These are phyloP conservation scores for Ceratocystis ficicola DNA, from an alignment of 2,329 filamentous ascomycete genomes.

Conservation along the genomic window DNA sequence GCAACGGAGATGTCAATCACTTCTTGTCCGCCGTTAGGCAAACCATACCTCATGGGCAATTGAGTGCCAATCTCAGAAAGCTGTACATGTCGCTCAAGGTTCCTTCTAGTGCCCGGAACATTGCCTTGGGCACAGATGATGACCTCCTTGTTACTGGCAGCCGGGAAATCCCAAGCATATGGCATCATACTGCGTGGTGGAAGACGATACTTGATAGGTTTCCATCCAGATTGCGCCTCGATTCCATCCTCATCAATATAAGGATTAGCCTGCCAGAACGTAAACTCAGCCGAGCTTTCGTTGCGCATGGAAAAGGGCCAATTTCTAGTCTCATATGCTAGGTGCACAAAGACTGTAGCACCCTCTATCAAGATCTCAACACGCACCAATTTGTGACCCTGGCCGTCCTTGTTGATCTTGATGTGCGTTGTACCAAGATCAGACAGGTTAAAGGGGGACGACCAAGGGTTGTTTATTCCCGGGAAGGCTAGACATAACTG, in stretches of 20 bases:
- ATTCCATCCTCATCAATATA: constrained; percentile 82
- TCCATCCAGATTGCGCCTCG: constrained; percentile 77
- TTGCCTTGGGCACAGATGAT: constrained; percentile 60
- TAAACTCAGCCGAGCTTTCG: constrained; percentile 91
- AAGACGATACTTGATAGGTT: constrained; percentile 80
- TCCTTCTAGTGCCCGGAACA: background rate
- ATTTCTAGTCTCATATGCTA: constrained; percentile 82
- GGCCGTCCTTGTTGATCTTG: constrained; percentile 81
- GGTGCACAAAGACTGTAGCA: constrained; percentile 83
- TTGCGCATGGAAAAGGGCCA: constrained; percentile 99
- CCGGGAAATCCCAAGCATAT: constrained; percentile 97
- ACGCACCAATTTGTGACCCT: constrained; percentile 76
- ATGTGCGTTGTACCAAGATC: constrained; percentile 86
- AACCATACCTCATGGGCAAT: constrained; percentile 79
- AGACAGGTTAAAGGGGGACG: constrained; percentile 92
- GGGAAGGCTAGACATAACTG: constrained; percentile 89
- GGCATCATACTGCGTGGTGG: constrained; percentile 97
- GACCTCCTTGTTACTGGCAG: constrained; percentile 90
- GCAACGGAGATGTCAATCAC: constrained; percentile 95
- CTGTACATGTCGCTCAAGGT: constrained; percentile 78
- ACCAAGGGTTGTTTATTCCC: constrained; percentile 93
- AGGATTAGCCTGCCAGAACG: constrained; percentile 90
- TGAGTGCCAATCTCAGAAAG: constrained; percentile 93
- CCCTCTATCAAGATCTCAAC: constrained; percentile 86
- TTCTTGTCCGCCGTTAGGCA: constrained; percentile 57